These are phyloP conservation scores for Dioscorea zingiberensis DNA, from an alignment of 106 monocot genomes.

Conservation along the genomic window DNA sequence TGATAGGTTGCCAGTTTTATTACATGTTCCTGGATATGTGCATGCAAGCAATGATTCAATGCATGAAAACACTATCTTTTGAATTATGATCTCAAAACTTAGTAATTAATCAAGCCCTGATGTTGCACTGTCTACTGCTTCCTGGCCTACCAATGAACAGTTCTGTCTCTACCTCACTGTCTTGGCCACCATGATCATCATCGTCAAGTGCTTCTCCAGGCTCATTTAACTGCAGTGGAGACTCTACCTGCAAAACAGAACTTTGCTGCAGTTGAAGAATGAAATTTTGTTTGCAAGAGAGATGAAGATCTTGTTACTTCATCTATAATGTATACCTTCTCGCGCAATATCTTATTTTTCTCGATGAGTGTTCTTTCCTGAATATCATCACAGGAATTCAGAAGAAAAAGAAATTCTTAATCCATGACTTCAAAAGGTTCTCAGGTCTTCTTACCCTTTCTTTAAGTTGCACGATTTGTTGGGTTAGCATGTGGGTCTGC, in stretches of 20 bases:
- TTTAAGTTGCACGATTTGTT: conserved; percentile 13
- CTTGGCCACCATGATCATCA: neutral
- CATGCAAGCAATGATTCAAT: too few relatives aligned
- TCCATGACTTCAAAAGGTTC: neutral
- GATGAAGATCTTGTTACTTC: neutral
- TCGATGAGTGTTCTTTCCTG: neutral
- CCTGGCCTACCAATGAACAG: conserved; percentile 29
- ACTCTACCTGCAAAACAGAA: neutral
- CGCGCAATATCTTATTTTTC: neutral
- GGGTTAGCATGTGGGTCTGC: conserved; percentile 3
- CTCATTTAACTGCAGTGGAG: neutral
- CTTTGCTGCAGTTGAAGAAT: neutral
- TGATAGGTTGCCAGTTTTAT: too few relatives aligned
- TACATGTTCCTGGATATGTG: too few relatives aligned
- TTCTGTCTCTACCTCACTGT: conserved; percentile 14
- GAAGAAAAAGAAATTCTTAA: neutral
- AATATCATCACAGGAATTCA: neutral
- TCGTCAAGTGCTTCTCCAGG: neutral
- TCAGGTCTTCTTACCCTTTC: conserved; percentile 7
- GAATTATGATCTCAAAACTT: too few relatives aligned
- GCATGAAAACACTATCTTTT: too few relatives aligned
- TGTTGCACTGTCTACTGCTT: neutral
- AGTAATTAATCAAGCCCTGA: too few relatives aligned
- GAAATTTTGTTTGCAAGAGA: neutral
- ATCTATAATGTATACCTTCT: neutral